Base-by-base conservation (phyloP, 1,139 yeast species). In the Magnusiomyces fungicola region DNA sequence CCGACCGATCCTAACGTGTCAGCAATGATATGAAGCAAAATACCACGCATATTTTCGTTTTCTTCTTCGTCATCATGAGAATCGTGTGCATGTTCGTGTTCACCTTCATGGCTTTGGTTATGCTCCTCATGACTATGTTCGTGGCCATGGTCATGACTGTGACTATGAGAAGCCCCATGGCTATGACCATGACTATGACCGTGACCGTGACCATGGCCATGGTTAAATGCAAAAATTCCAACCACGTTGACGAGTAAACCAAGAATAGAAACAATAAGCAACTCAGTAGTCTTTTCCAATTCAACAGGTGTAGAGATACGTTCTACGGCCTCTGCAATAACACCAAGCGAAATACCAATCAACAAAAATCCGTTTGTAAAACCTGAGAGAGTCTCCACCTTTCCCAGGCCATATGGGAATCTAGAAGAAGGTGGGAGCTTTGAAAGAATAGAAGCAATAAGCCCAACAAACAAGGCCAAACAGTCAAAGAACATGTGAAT, bases 1-100 rank as follows among this genome's bases (percentile, higher is more conserved):
- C 98, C 97, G 0, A 89, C 95, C 0, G 97, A 90, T 0, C 99
- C 98, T 32, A 94, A 71, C 0, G 98, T 92, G 61, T 92, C 99
- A 0, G 99, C 98, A 44, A 92, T 67, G 42, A 92, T 86, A 60
- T 92, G 99, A 42, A 92, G 70, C 59, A 92, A 92, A 10, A 92
- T 88, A 22, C 99, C 99, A 54, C 82, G 81, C 95, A 92, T 87
- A 64, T 92, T 92, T 60, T 90, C 96, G 62, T 86, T 86, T 27
- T 67, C 66, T 47, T 46, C 56, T 51, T 65, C 72, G 6, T 52
- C 57, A n/a, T 41, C 36, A 39, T 53, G 41, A 16, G 56, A 57
- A 1, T 49, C 53, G 40, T 60, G 59, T 9, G 46, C 22, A 22
- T 53, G 53, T 5, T 58, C 58, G 50, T 63, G 67, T 3, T 60